Percentiles rank a stretch among this genome's conserved stretches.
Evolutionary conservation across 2,329 filamentous ascomycete species (phyloP).

Genomic region (Aspergillus brunneoviolaceus): DNA sequence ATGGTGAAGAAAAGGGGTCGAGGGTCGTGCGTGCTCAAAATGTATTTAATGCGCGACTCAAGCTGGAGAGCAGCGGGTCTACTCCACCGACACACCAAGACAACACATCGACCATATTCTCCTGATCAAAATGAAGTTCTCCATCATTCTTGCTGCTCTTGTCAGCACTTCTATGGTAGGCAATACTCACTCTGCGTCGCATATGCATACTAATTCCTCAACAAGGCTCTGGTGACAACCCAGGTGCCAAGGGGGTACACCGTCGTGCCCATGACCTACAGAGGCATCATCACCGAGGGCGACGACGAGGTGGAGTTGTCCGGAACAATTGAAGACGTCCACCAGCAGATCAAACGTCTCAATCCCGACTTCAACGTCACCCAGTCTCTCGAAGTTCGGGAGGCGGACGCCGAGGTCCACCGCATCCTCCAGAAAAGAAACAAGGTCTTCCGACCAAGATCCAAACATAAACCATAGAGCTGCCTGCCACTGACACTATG

Average conservation of each 20-base stretch:
- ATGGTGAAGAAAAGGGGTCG: neutral
- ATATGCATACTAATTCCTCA: neutral
- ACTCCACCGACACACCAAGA: neutral
- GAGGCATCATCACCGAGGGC: neutral
- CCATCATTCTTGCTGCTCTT: neutral
- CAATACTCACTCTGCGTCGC: neutral
- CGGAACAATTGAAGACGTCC: neutral
- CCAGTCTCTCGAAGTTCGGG: neutral
- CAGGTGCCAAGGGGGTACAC: neutral
- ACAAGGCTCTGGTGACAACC: neutral
- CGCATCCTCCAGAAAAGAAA: neutral
- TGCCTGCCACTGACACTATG: neutral
- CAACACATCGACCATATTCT: neutral
- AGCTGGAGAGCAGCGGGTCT: too few relatives aligned
- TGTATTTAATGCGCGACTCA: neutral
- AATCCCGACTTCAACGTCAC: neutral
- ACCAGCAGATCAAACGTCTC: neutral
- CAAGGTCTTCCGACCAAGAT: neutral
- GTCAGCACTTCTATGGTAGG: neutral
- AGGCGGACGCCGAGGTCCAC: neutral
- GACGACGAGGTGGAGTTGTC: neutral
- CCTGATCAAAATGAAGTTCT: neutral
- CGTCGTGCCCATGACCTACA: slow-evolving; percentile 1
- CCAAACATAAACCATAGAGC: neutral
- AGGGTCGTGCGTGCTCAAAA: neutral